Conservation (phyloP, 139 green algal species). For the Mesotaenium endlicherianum region DNA sequence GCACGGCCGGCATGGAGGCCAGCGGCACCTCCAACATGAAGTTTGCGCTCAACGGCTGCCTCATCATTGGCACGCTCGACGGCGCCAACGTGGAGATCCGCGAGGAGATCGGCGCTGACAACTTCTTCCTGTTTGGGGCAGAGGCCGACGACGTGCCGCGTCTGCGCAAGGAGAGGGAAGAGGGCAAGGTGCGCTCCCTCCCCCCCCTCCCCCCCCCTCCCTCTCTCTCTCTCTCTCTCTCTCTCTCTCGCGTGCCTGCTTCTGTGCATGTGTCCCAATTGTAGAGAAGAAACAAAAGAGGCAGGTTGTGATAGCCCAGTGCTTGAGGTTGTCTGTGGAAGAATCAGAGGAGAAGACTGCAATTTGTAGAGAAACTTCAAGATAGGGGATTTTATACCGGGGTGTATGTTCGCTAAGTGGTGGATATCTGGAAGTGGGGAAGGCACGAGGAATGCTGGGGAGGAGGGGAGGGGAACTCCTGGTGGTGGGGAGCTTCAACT, state of each 20-base stretch:
- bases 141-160: slow-evolving; percentile 58
- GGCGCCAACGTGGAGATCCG: slow-evolving; percentile 98
- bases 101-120: slow-evolving; percentile 74
- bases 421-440: no score
- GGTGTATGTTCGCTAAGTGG: no score
- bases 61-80: slow-evolving; percentile 98
- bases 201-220: not conserved
- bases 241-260: no score
- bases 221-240: slow-evolving; percentile 50
- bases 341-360: no score
- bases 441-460: no score
- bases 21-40: slow-evolving; percentile 98
- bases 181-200: slow-evolving; percentile 20
- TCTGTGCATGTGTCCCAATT: no score
- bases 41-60: slow-evolving; percentile 94
- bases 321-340: no score
- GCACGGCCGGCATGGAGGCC: slow-evolving; percentile 82
- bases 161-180: slow-evolving; percentile 72
- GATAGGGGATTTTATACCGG: no score
- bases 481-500: slow-evolving; percentile 69
- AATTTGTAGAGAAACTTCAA: no score
- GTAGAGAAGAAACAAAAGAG: no score
- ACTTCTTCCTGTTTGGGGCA: slow-evolving; percentile 83
- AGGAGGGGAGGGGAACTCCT: no score
- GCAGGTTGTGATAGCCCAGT: no score